Evolutionary conservation across 2,329 filamentous ascomycete genomes (phyloP).

Genomic region (Zasmidium citrigriseum): DNA sequence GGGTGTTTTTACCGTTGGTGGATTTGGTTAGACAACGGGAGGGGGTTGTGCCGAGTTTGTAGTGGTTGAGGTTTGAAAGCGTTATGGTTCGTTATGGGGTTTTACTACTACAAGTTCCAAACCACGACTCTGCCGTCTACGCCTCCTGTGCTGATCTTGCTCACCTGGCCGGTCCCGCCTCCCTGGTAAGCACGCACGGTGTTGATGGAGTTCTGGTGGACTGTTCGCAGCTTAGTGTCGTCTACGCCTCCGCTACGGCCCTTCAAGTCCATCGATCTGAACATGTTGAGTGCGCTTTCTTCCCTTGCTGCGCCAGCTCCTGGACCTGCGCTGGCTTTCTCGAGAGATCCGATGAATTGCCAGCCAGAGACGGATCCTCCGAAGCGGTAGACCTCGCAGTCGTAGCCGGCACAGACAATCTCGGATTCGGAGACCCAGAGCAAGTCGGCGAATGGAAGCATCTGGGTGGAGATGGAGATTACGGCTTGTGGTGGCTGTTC

Average conservation of each 20-base stretch:
- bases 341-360: constrained; percentile 79
- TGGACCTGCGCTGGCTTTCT: constrained; percentile 54
- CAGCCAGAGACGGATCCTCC: constrained; percentile 76
- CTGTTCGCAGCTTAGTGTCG: constrained; percentile 90
- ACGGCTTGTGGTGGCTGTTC: constrained; percentile 91
- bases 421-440: constrained; percentile 91
- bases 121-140: constrained; percentile 52
- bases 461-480: constrained; percentile 82
- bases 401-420: constrained; percentile 92
- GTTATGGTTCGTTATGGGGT: background rate
- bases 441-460: constrained; percentile 88
- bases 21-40: constrained; percentile 47
- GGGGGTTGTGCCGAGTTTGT: constrained; percentile 11
- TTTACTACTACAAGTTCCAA: constrained; percentile 46
- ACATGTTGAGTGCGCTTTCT: constrained; percentile 96
- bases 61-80: background rate
- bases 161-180: constrained; percentile 51
- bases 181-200: constrained; percentile 77
- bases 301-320: constrained; percentile 59
- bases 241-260: constrained; percentile 76
- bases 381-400: constrained; percentile 86
- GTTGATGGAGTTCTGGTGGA: constrained; percentile 95
- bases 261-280: constrained; percentile 97
- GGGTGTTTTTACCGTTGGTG: constrained; percentile 50
- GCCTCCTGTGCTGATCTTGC: constrained; percentile 73